Percentiles rank a stretch among this genome's conserved stretches.
These are phyloP conservation scores for Mariannaea elegans DNA, from an alignment of 2,329 filamentous ascomycete species.

Conservation along the genomic window DNA sequence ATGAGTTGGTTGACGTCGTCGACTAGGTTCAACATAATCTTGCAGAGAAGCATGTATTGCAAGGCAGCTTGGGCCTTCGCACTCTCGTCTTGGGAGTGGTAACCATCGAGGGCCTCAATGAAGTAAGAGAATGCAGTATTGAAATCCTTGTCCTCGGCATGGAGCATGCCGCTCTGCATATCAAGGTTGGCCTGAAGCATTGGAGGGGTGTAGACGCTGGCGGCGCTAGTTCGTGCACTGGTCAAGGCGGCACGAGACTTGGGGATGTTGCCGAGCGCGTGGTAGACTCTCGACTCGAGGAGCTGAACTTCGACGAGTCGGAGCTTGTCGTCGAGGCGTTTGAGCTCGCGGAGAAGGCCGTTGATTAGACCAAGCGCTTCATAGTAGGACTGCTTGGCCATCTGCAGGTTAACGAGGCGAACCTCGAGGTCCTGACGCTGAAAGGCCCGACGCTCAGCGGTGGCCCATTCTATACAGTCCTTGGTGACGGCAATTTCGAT, in stretches of 20 bases:
- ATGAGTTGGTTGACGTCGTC: constrained; percentile 97
- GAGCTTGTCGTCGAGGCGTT: constrained; percentile 97
- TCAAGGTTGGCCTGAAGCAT: constrained; percentile 94
- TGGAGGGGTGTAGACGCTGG: constrained; percentile 96
- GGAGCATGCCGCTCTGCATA: constrained; percentile 99
- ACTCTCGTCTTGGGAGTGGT: constrained; percentile 89
- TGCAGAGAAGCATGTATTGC: constrained; percentile 99
- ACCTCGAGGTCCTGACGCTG: constrained; percentile 98
- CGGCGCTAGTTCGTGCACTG: constrained; percentile 91
- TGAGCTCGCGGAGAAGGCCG: constrained; percentile 92
- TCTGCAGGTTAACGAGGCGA: constrained; percentile 90
- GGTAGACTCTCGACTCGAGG: constrained; percentile 95
- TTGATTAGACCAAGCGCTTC: constrained; percentile 98
- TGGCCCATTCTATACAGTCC: constrained; percentile 99
- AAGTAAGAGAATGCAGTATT: constrained; percentile 99
- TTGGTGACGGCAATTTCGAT: constrained; percentile 95
- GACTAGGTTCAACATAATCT: constrained; percentile 97
- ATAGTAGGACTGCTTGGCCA: constrained; percentile 97
- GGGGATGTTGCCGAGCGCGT: constrained; percentile 94
- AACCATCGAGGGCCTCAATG: constrained; percentile 97
- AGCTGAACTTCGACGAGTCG: constrained; percentile 98
- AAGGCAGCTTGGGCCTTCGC: constrained; percentile 93
- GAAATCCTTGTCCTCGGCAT: constrained; percentile 98
- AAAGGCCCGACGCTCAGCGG: constrained; percentile 92
- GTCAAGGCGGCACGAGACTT: constrained; percentile 96